These are phyloP conservation scores for Ampelocalamus luodianensis DNA, from an alignment of 176 grass and related monocot genomes.

Conservation along the genomic window DNA sequence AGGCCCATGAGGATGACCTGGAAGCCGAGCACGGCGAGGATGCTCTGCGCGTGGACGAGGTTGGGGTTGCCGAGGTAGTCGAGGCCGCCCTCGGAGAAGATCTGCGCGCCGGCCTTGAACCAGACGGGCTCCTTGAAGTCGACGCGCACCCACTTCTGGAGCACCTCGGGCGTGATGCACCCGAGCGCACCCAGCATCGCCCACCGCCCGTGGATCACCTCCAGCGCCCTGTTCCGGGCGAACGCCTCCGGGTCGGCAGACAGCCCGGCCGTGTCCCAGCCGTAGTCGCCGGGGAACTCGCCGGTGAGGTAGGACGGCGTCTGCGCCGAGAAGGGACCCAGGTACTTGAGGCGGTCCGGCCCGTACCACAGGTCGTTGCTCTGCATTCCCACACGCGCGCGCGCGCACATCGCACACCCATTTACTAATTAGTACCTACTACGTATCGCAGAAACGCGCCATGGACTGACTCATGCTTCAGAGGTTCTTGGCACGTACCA, in stretches of 20 bases:
- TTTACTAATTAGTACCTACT: background rate
- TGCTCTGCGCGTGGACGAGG: slow-evolving; percentile 98
- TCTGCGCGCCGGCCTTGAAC: slow-evolving; percentile 98
- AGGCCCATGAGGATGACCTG: slow-evolving; percentile 97
- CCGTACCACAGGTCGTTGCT: slow-evolving; percentile 91
- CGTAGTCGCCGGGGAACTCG: slow-evolving; percentile 95
- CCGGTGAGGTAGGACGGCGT: slow-evolving; percentile 88
- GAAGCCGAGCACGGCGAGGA: slow-evolving; percentile 83
- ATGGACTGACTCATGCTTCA: no score
- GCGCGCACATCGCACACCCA: background rate
- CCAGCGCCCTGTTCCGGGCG: slow-evolving; percentile 83
- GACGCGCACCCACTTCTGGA: slow-evolving; percentile 88
- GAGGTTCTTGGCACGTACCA: slow-evolving; percentile 54
- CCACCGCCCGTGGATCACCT: slow-evolving; percentile 97
- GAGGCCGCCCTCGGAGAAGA: slow-evolving; percentile 95
- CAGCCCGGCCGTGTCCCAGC: slow-evolving; percentile 92
- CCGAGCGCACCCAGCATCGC: slow-evolving; percentile 93
- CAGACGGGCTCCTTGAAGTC: slow-evolving; percentile 96
- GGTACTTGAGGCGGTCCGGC: slow-evolving; percentile 83
- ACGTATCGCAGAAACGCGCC: background rate
- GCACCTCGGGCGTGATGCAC: slow-evolving; percentile 89
- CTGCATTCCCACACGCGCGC: slow-evolving; percentile 23
- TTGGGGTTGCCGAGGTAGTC: slow-evolving; percentile 98
- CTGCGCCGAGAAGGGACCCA: slow-evolving; percentile 92
- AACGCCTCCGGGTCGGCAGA: slow-evolving; percentile 96